These are phyloP conservation scores for Letharia columbiana DNA, from an alignment of 495 filamentous ascomycete species.

Conservation along the genomic window DNA sequence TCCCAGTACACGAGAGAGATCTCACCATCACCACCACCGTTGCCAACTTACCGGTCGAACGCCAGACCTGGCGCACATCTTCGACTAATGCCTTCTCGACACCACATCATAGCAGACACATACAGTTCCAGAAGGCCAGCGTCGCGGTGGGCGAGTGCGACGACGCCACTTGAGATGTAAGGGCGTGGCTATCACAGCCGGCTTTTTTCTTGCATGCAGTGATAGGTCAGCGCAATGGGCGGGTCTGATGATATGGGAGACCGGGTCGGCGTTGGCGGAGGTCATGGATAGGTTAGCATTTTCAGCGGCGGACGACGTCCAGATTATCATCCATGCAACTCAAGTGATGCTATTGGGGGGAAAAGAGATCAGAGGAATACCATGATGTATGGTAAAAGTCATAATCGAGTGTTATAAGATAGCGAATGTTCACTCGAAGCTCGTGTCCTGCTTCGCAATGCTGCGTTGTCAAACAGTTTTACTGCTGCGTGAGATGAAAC, in stretches of 20 bases:
- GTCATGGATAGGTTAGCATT: background rate
- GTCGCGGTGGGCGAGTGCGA: background rate
- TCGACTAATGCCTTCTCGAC: constrained; percentile 2
- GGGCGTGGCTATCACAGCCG: background rate
- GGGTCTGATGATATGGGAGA: background rate
- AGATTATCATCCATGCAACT: no score
- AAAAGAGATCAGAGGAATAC: no score
- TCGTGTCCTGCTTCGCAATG: no score
- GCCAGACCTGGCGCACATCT: background rate
- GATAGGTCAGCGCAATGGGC: background rate
- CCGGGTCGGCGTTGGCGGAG: background rate
- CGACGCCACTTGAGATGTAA: constrained; percentile 1
- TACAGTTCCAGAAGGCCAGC: background rate
- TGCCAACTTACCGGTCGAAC: background rate
- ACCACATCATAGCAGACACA: background rate
- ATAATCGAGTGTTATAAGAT: no score
- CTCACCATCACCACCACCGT: background rate
- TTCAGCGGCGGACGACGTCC: no score
- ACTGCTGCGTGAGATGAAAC: no score
- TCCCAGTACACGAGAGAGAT: background rate
- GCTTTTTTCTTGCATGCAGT: background rate
- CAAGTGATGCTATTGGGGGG: no score
- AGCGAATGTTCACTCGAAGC: no score
- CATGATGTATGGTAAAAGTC: no score
- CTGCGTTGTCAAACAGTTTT: no score